Conservation (phyloP, 2,329 filamentous ascomycete genomes). For the Paraphaeosphaeria sporulosa region DNA sequence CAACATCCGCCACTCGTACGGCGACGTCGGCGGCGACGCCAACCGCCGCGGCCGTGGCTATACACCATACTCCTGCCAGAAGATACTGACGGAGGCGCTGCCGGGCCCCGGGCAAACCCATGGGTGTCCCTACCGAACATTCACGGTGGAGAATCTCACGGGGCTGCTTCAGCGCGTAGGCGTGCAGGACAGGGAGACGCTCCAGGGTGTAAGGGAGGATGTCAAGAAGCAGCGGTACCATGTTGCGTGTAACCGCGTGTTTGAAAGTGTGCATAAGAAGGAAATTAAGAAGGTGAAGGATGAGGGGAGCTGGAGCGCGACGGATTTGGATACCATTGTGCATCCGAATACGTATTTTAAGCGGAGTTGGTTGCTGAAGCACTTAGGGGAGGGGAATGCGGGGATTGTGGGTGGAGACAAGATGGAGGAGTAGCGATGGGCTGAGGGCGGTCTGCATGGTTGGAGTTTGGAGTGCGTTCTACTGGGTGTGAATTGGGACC, state of each 20-base stretch:
- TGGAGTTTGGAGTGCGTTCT: background rate
- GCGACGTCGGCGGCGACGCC: slow-evolving; percentile 90
- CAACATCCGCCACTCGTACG: slow-evolving; percentile 94
- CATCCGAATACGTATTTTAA: slow-evolving; percentile 99
- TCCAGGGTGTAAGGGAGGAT: slow-evolving; percentile 86
- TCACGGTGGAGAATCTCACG: slow-evolving; percentile 84
- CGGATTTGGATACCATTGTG: slow-evolving; percentile 90
- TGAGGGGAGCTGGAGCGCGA: slow-evolving; percentile 58
- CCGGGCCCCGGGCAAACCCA: slow-evolving; percentile 88
- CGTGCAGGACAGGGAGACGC: slow-evolving; percentile 76
- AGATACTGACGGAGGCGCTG: slow-evolving; percentile 87
- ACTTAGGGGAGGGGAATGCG: slow-evolving; percentile 63
- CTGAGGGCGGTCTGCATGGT: background rate
- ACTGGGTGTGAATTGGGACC: too few relatives aligned
- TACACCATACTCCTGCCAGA: slow-evolving; percentile 91
- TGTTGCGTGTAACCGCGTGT: slow-evolving; percentile 95
- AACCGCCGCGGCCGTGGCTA: slow-evolving; percentile 89
- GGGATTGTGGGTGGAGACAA: slow-evolving; percentile 41
- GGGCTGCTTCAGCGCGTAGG: slow-evolving; percentile 79
- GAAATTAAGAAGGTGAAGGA: slow-evolving; percentile 61
- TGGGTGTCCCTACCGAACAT: slow-evolving; percentile 96
- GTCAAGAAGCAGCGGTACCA: slow-evolving; percentile 89
- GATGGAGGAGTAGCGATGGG: slow-evolving; percentile 43
- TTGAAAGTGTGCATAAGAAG: slow-evolving; percentile 81
- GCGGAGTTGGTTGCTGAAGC: slow-evolving; percentile 87